A percentile compares a stretch with the other conserved stretches of the same genome.
Conservation (phyloP, 106 monocot genomes). For the Platanthera zijinensis region DNA sequence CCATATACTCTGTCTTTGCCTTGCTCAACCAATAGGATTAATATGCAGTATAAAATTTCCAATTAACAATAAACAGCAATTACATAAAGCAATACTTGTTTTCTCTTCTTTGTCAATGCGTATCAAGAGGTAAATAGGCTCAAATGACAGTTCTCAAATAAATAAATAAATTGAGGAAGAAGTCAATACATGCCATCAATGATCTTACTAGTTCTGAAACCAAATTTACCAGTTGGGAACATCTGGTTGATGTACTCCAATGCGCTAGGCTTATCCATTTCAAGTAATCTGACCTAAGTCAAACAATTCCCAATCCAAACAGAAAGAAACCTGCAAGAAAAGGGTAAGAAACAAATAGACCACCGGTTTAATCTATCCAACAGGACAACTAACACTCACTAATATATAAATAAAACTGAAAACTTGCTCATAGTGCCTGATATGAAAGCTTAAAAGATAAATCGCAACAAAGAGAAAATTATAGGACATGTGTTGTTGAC, state of each 20-base stretch:
- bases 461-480: too few relatives aligned
- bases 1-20: too few relatives aligned
- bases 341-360: neutral
- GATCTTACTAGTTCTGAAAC: neutral
- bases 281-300: neutral
- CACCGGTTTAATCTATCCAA: neutral
- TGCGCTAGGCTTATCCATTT: constrained; percentile 93
- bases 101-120: neutral
- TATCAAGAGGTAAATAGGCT: neutral
- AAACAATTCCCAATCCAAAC: neutral
- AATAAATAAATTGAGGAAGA: neutral
- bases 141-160: neutral
- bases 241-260: constrained; percentile 95
- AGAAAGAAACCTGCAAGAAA: neutral
- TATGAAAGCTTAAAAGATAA: neutral
- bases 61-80: neutral
- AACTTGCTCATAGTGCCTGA: neutral
- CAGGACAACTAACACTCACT: neutral
- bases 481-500: too few relatives aligned
- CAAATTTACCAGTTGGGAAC: constrained; percentile 81
- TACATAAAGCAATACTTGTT: neutral
- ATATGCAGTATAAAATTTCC: neutral
- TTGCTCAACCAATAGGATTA: neutral
- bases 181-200: neutral
- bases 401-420: neutral